Percentiles rank a stretch among this genome's conserved stretches.
These are phyloP conservation scores for Leptographium procerum DNA, from an alignment of 2,329 filamentous ascomycete genomes.

Conservation along the genomic window DNA sequence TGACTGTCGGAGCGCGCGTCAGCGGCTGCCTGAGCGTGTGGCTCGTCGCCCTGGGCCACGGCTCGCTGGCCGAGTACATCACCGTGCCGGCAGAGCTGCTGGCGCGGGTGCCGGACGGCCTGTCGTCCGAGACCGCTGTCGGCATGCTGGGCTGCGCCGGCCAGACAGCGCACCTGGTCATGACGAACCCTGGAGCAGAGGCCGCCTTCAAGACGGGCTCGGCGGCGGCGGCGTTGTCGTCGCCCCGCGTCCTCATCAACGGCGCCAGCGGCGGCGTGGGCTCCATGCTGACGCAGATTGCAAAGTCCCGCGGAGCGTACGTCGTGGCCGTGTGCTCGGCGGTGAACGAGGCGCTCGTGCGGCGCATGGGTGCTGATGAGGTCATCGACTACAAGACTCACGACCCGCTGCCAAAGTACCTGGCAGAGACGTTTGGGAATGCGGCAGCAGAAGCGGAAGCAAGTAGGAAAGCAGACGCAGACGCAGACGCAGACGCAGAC, in stretches of 20 bases:
- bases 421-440: conserved; percentile 20
- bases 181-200: conserved; percentile 15
- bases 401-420: conserved; percentile 21
- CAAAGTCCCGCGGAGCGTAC: conserved; percentile 27
- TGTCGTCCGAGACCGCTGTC: conserved; percentile 16
- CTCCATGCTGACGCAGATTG: conserved; percentile 33
- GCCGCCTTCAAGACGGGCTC: conserved; percentile 1
- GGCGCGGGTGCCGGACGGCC: conserved; percentile 15
- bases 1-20: conserved; percentile 18
- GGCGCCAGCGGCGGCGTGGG: conserved; percentile 41
- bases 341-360: conserved; percentile 33
- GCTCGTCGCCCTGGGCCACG: conserved; percentile 18
- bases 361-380: conserved; percentile 34
- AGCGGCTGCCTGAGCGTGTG: conserved; percentile 19
- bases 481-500: not conserved
- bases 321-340: conserved; percentile 37
- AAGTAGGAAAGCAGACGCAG: not conserved
- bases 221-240: conserved; percentile 8
- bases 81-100: conserved; percentile 21
- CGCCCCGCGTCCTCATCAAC: conserved; percentile 33
- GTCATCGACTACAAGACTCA: conserved; percentile 31
- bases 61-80: conserved; percentile 23
- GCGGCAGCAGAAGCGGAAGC: not conserved
- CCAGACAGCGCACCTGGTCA: conserved; percentile 21
- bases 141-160: conserved; percentile 22